phyloP scores from a whole-genome alignment of 1,139 yeast genomes.

The Blastobotrys illinoisensis region DNA sequence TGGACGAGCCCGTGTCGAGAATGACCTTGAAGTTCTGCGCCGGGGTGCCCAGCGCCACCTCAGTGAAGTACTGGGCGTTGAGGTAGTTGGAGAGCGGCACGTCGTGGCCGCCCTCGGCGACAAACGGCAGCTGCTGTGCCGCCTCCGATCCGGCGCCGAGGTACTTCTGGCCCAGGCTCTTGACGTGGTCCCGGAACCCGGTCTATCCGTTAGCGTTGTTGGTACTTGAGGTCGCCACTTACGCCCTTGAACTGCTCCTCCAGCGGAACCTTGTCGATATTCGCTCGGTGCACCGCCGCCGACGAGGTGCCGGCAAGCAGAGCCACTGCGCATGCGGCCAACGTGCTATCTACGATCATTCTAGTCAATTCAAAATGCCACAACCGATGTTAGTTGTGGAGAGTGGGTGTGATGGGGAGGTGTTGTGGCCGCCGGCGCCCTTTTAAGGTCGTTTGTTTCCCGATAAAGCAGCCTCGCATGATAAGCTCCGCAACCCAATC shows the following conservation, averaged over 20 bases:
- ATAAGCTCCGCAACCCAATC: background rate
- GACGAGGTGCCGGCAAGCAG: constrained; percentile 42
- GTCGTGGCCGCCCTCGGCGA: constrained; percentile 40
- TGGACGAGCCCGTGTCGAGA: constrained; percentile 92
- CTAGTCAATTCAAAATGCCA: background rate
- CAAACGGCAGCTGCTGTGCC: constrained; percentile 31
- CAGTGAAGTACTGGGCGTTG: constrained; percentile 93
- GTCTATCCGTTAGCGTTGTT: constrained; percentile 14
- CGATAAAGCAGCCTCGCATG: background rate
- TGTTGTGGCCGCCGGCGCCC: background rate
- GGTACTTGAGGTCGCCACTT: constrained; percentile 12
- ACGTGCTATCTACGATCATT: constrained; percentile 2
- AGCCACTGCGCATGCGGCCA: constrained; percentile 48
- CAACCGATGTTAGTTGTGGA: background rate
- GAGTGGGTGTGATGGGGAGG: background rate
- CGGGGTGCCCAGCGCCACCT: constrained; percentile 85
- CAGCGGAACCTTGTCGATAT: constrained; percentile 57
- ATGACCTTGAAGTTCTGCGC: constrained; percentile 73
- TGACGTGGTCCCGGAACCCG: constrained; percentile 55
- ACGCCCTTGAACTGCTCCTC: constrained; percentile 58
- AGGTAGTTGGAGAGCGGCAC: constrained; percentile 86
- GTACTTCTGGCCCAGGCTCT: constrained; percentile 71
- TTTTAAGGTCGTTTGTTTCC: background rate
- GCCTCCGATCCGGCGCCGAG: constrained; percentile 43
- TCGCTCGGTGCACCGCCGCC: constrained; percentile 47